These are phyloP conservation scores for Puya raimondii DNA, from an alignment of 176 grass and related monocot genomes.

Conservation along the genomic window DNA sequence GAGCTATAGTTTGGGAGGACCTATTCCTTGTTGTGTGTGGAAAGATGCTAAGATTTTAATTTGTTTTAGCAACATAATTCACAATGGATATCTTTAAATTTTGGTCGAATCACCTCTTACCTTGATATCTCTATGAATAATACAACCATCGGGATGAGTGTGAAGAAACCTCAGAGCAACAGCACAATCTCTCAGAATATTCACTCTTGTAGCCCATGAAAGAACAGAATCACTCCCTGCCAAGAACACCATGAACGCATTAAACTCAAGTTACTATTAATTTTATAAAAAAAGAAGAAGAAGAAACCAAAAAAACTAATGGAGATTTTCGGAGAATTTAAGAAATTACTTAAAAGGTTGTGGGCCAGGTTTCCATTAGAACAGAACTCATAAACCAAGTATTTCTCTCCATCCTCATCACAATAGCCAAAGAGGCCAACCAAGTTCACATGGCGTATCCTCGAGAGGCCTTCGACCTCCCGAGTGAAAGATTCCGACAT, in stretches of 20 bases:
- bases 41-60: too few species aligned
- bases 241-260: neutral
- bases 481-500: slow-evolving; percentile 36
- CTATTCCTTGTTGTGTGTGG: too few species aligned
- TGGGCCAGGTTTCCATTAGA: slow-evolving; percentile 50
- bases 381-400: slow-evolving; percentile 57
- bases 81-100: neutral
- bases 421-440: slow-evolving; percentile 61
- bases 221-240: slow-evolving; percentile 36
- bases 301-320: neutral
- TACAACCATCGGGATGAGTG: slow-evolving; percentile 52
- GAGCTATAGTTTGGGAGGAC: too few species aligned
- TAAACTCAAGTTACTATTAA: neutral
- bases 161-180: slow-evolving; percentile 57
- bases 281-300: neutral
- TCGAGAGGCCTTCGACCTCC: slow-evolving; percentile 53
- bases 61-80: neutral
- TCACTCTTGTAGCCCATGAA: slow-evolving; percentile 44
- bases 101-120: slow-evolving; percentile 12
- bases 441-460: slow-evolving; percentile 44
- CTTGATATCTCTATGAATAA: slow-evolving; percentile 65
- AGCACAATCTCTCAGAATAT: slow-evolving; percentile 48
- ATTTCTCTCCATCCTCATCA: slow-evolving; percentile 45
- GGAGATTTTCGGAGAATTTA: neutral
- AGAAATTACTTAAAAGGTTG: slow-evolving; percentile 35